Base-by-base conservation (phyloP, 768 basidiomycete genomes). In the Russula sp. region DNA sequence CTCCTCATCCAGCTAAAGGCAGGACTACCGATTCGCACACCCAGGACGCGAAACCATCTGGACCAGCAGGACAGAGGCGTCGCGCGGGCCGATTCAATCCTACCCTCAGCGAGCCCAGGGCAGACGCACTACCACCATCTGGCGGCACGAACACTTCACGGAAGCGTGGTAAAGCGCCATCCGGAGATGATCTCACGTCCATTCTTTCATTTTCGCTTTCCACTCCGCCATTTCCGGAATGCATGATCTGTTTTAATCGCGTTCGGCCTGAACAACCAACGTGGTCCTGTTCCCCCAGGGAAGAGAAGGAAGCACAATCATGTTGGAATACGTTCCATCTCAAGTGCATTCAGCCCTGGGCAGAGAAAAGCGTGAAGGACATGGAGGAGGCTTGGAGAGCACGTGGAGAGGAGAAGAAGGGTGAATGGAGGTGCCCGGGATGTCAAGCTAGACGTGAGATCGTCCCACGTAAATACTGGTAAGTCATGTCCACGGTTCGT, bases 281-380 rank as follows among this genome's bases (percentile, higher is more conserved):
- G 0, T 95, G 94, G 91, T 94, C 91, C 0, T 98, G 96, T 73
- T 85, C 87, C 9, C 86, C 88, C 3, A 42, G 50, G 66, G 51
- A 61, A 61, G 62, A 52, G 58, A 65, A 70, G 32, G 73, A 66
- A 7, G 74, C 77, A 6, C 85, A 85, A 63, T 90, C 85, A 69
- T 98, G 96, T 70, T 96, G 90, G 86, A 90, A 85, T 11, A 85
- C 91, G 0, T 94, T 97, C 70, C 96, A 98, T 74, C 77, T 96
- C 27, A 88, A 86, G 68, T 98, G 96, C 69, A 89, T 98, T 68
- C 80, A 82, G 8, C 81, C 88, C 0, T 98, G 96, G 96, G 94
- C 93, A 0, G 75, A 79, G 34, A 90, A 91, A 75, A 90, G 87
- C 69, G 84, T 87, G 54, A 86, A 88, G 71, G 88, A 87, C 13